Base-by-base conservation (phyloP, 345 rosid genomes). In the Toxicodendron radicans region DNA sequence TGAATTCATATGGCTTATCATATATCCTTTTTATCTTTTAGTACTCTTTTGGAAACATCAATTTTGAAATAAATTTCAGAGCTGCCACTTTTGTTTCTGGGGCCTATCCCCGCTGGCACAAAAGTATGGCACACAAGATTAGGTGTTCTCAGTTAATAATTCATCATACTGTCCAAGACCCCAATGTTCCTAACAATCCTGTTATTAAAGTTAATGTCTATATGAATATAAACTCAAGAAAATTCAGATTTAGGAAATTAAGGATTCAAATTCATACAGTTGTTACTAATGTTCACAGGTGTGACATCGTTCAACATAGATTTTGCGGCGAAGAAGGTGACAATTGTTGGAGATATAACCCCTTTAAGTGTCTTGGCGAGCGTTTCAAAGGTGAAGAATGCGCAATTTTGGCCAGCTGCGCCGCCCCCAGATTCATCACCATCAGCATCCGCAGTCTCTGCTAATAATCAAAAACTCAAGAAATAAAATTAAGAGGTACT, bases 301-400 rank as follows among this genome's bases (percentile, higher is more conserved):
- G 96, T 95, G 83, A 81, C 86, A 63, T 95, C 99, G 16, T 95
- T 82, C 86, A 89, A 73, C 83, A 88, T 95, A 80, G 97, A 95
- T 77, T 95, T 82, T 56, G 87, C 85, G 43, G 92, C 94, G 9
- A 95, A 93, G 90, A 95, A 91, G 78, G 99, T 95, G 76, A 95
- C 99, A 21, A 70, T 95, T 6, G 86, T 77, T 1, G 99, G 99
- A 71, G 88, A 93, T 68, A 85, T 95, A 54, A 91, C 92, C 14
- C 97, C 99, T 5, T 85, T 79, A 24, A 79, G 86, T 14, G 99
- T 90, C 27, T 76, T 95, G 58, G 88, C 88, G 1, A 93, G 91
- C 72, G 85, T 95, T 21, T 93, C 98, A 48, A 93, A 91, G 86
- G 96, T 95, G 23, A 95, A 93, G 82, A 93, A 71, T 70, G 98